Base-by-base conservation (phyloP, 306 rosid species). In the Carpinus viminea region DNA sequence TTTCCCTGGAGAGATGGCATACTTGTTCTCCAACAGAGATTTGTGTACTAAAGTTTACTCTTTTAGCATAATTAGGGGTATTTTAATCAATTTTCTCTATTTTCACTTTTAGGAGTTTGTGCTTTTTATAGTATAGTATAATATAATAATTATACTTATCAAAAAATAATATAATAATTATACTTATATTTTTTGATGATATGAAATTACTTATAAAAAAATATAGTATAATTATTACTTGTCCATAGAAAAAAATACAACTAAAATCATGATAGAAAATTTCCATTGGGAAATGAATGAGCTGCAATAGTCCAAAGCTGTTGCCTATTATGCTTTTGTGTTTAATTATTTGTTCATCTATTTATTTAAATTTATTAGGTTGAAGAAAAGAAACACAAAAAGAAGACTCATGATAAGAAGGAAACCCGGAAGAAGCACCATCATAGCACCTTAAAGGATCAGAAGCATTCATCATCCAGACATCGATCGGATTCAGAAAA, bases 341-440 rank as follows among this genome's bases (percentile, higher is more conserved):
- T 17, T 31, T n/a, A 28, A 26, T 68, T 68, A 18, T 38, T 41
- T 41, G 10, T 13, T 34, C 50, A 26, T 24, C 31, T 47, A 45
- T 38, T 3, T 62, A 45, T 57, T 45, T 24, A 64, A 64, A 43
- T 24, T 31, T 83, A 57, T 50, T 75, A 90, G 97, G 91, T 86
- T 60, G 87, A 89, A 81, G 89, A 48, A 48, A 83, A 68, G 74
- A 88, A 81, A 77, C 76, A 60, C 73, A 78, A 86, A 72, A 88
- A 85, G 77, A 87, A 91, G 66, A 76, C 59, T 12, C 81, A 4
- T 51, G 85, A 83, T 43, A 89, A 88, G 76, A 91, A 81, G 83
- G 91, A 88, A 68, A 82, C 57, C 73, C 80, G 54, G 70, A 92
- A 82, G 88, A 92, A 92, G 86, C 92, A 86, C 72, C 89, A 10